phyloP scores from a whole-genome alignment of 2,329 filamentous ascomycete species.

The Pseudogymnoascus sp. region DNA sequence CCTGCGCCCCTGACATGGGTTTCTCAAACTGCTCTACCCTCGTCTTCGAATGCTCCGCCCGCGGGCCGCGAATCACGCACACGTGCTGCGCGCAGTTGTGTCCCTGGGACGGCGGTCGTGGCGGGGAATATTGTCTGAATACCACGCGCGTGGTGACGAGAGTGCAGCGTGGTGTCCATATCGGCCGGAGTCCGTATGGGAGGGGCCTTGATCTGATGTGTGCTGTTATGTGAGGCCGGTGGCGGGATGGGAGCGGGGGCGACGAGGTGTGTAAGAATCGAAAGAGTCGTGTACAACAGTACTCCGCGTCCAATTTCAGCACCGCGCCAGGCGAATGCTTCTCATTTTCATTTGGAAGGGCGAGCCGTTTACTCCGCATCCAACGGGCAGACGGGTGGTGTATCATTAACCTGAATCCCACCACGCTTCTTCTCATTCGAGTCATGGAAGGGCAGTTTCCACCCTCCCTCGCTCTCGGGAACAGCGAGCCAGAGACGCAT shows the following conservation, averaged over 20 bases:
- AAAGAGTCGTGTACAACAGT: not conserved
- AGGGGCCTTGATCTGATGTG: not conserved
- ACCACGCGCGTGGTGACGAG: not conserved
- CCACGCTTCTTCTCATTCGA: constrained; percentile 78
- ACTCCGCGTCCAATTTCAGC: not conserved
- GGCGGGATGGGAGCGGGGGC: not conserved
- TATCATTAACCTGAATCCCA: constrained; percentile 82
- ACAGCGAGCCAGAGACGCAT: constrained; percentile 81
- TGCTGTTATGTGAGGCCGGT: not conserved
- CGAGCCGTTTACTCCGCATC: constrained; percentile 61
- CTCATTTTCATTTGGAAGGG: not conserved
- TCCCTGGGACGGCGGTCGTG: not conserved
- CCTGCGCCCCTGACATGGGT: not conserved
- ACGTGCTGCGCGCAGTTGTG: not conserved
- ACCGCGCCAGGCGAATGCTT: not conserved
- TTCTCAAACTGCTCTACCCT: not conserved
- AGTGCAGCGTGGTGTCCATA: not conserved
- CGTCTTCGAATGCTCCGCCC: not conserved
- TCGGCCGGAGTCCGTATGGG: not conserved
- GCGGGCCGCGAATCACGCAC: not conserved
- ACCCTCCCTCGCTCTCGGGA: constrained; percentile 76
- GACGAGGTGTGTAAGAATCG: not conserved
- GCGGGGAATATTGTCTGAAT: not conserved
- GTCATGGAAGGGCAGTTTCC: constrained; percentile 78
- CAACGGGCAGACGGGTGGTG: constrained; percentile 64